Base-by-base conservation (phyloP, 1,139 yeast species). In the Candida sp. region DNA sequence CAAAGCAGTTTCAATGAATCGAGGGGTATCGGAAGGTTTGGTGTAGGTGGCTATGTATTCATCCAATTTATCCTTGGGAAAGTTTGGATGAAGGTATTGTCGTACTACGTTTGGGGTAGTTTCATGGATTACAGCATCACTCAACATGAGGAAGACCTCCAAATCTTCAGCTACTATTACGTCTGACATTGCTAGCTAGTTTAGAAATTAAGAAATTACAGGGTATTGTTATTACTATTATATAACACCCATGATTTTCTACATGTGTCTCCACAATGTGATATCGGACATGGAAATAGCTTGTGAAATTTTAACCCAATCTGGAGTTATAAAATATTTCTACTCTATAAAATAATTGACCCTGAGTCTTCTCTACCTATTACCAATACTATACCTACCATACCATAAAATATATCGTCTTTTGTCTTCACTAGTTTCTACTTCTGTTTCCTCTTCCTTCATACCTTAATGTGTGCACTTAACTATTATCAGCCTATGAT, bases 41-140 rank as follows among this genome's bases (percentile, higher is more conserved):
- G 60, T 53, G 38, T 50, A 62, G 1, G 61, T 50, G 21, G 51
- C 48, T 37, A 67, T 55, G 46, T 71, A 73, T 36, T 66, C 69
- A 4, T 66, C 61, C n/a, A 70, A 45, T 44, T 57, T 58, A 5
- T 61, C 68, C 34, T 46, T 45, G 3, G 71, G 66, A 42, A 70
- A 63, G 12, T 49, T 49, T 4, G 55, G 53, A 34, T 57, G 58
- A 33, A 72, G 53, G 36, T 52, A 56, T 2, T 68, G 66, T 40
- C 49, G 58, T 21, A 72, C 51, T 15, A 47, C 46, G 1, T 64
- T 67, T 4, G 70, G 64, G 2, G 64, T 49, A 2, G 68, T 57
- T 27, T 68, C 72, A 44, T 64, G 70, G 42, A 70, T 45, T 6
- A 71, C 45, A 3, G 69, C 75, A 54, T 73, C 78, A 3, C 69